A percentile compares a stretch with the other conserved stretches of the same genome.
Evolutionary conservation across 164 flowering plant species (phyloP).

Genomic region (Magnolia sinica): DNA sequence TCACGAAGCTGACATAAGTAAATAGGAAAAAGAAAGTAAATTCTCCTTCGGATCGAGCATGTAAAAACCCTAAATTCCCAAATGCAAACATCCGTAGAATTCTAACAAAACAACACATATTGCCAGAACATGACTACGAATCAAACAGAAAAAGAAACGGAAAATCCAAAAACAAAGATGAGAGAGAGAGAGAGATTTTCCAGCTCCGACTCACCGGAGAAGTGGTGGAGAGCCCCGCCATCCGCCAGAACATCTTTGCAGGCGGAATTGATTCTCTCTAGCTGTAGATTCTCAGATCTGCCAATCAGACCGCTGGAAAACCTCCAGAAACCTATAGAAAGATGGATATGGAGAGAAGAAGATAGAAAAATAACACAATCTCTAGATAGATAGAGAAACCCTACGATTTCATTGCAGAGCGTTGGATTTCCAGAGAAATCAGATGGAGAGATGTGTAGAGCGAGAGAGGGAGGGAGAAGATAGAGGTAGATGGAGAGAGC

Average conservation of each 20-base stretch:
- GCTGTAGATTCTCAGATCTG: slow-evolving; percentile 22
- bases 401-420: neutral
- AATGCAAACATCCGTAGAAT: neutral
- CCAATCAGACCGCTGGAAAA: slow-evolving; percentile 6
- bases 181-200: neutral
- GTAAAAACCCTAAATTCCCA: neutral
- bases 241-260: slow-evolving; percentile 84
- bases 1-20: neutral
- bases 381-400: neutral
- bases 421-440: neutral
- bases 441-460: neutral
- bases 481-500: neutral
- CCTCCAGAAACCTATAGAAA: neutral
- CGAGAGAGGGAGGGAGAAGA: neutral
- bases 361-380: neutral
- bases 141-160: neutral
- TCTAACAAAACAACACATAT: neutral
- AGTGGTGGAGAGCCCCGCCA: slow-evolving; percentile 88
- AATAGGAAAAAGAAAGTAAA: neutral
- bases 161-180: neutral
- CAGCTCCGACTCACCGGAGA: slow-evolving; percentile 63
- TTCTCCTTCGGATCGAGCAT: neutral
- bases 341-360: neutral
- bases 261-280: slow-evolving; percentile 9
- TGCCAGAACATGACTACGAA: neutral